Percentiles rank a stretch among this genome's conserved stretches.
Conservation (phyloP, 345 rosid genomes). For the Citrus medica region DNA sequence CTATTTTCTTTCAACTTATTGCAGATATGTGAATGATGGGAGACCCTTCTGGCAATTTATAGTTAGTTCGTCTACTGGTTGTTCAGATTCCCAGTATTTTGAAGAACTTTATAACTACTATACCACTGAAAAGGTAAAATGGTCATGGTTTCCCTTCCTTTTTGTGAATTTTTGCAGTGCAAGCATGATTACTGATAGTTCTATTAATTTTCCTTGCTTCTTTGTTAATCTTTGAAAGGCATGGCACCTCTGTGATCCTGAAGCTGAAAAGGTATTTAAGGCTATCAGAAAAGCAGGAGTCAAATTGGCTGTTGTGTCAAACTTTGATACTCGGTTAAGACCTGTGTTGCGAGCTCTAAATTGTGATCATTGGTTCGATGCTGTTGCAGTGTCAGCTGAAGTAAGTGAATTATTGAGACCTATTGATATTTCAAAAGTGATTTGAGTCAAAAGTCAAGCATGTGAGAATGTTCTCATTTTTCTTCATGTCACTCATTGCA, state of each 20-base stretch:
- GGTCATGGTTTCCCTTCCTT: background rate
- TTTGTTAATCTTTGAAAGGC: constrained; percentile 46
- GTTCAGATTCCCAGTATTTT: constrained; percentile 80
- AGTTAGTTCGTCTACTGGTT: constrained; percentile 90
- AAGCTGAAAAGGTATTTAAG: constrained; percentile 77
- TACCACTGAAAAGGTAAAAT: constrained; percentile 68
- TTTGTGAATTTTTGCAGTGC: background rate
- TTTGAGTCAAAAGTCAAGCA: background rate
- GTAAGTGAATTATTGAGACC: constrained; percentile 32
- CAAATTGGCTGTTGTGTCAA: constrained; percentile 87
- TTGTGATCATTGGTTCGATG: constrained; percentile 97
- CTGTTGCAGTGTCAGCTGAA: constrained; percentile 96
- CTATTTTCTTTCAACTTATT: constrained; percentile 3
- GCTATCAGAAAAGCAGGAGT: constrained; percentile 79
- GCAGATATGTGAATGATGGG: constrained; percentile 90
- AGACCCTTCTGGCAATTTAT: constrained; percentile 94
- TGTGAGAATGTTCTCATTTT: background rate
- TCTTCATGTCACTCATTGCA: background rate
- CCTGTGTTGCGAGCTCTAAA: constrained; percentile 72
- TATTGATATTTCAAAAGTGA: background rate
- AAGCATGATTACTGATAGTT: background rate
- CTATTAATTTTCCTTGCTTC: background rate
- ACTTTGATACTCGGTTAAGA: constrained; percentile 93
- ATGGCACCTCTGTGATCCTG: constrained; percentile 96
- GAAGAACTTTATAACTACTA: constrained; percentile 90